A percentile compares a stretch with the other conserved stretches of the same genome.
These are phyloP conservation scores for Komagataella ulmi DNA, from an alignment of 805 yeast genomes.

Conservation along the genomic window DNA sequence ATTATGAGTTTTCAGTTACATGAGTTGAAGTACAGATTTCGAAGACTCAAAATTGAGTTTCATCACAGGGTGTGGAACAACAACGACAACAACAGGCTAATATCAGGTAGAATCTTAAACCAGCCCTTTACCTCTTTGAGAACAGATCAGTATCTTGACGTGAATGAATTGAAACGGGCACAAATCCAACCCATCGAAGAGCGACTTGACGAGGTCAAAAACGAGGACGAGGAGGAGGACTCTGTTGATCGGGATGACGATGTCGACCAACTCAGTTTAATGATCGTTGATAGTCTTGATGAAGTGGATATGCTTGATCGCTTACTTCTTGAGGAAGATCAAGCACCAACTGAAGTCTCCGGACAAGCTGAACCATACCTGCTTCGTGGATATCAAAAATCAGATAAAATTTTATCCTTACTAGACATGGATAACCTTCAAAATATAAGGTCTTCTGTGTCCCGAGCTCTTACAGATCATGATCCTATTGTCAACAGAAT, in stretches of 20 bases:
- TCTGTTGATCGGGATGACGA: not conserved
- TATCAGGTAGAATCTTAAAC: conserved; percentile 20
- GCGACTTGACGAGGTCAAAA: conserved; percentile 1
- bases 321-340: not conserved
- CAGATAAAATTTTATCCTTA: not conserved
- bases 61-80: conserved; percentile 15
- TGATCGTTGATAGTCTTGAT: not conserved
- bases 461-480: not conserved
- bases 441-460: not conserved
- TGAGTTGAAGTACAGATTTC: conserved; percentile 8
- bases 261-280: not conserved
- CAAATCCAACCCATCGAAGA: conserved; percentile 1
- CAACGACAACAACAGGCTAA: conserved; percentile 21
- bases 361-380: not conserved
- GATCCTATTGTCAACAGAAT: not conserved
- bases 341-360: not conserved
- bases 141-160: conserved; percentile 17
- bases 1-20: conserved; percentile 1
- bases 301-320: not conserved
- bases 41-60: conserved; percentile 10
- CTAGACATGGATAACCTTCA: not conserved
- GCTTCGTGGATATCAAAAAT: not conserved
- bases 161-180: conserved; percentile 3
- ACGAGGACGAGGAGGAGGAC: not conserved
- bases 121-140: conserved; percentile 24